Evolutionary conservation across 2,329 filamentous ascomycete species (phyloP).

Genomic region (Curvularia verruculosa): DNA sequence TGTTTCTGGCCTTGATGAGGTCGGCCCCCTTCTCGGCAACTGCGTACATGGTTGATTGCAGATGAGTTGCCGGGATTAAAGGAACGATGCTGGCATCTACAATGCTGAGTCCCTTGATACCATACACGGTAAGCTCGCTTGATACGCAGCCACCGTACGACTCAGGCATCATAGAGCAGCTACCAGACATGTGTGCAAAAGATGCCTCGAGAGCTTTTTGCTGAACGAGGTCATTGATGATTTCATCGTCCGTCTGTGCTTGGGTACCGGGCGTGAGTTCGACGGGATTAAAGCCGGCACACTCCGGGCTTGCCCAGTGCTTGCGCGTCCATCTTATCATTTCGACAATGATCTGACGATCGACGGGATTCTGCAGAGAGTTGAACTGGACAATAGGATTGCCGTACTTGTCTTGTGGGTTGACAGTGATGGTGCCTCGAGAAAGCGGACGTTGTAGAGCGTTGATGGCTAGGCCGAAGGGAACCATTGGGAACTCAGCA

Average conservation of each 20-base stretch:
- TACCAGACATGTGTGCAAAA: slow-evolving; percentile 38
- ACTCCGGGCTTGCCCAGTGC: slow-evolving; percentile 41
- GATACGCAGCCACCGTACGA: slow-evolving; percentile 36
- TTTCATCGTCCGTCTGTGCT: slow-evolving; percentile 34
- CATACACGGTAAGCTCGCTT: slow-evolving; percentile 33
- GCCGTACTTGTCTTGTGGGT: slow-evolving; percentile 42
- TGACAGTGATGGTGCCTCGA: slow-evolving; percentile 48
- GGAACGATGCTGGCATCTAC: slow-evolving; percentile 43
- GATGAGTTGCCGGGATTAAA: slow-evolving; percentile 37
- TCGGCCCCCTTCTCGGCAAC: slow-evolving; percentile 43
- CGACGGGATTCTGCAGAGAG: slow-evolving; percentile 46
- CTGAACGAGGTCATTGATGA: slow-evolving; percentile 23
- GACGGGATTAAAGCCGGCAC: slow-evolving; percentile 39
- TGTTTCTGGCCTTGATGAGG: slow-evolving; percentile 33
- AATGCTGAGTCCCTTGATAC: slow-evolving; percentile 33
- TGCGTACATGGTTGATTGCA: slow-evolving; percentile 41
- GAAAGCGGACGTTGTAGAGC: slow-evolving; percentile 33
- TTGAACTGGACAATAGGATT: slow-evolving; percentile 44
- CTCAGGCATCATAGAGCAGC: slow-evolving; percentile 39
- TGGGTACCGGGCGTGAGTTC: slow-evolving; percentile 39
- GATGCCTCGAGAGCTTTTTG: slow-evolving; percentile 24
- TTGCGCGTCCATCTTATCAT: slow-evolving; percentile 45
- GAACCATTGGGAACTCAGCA: slow-evolving; percentile 40
- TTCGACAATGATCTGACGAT: slow-evolving; percentile 43
- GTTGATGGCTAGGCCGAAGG: slow-evolving; percentile 31